Base-by-base conservation (phyloP, 2,329 filamentous ascomycete genomes). In the Aspergillus nomiae region DNA sequence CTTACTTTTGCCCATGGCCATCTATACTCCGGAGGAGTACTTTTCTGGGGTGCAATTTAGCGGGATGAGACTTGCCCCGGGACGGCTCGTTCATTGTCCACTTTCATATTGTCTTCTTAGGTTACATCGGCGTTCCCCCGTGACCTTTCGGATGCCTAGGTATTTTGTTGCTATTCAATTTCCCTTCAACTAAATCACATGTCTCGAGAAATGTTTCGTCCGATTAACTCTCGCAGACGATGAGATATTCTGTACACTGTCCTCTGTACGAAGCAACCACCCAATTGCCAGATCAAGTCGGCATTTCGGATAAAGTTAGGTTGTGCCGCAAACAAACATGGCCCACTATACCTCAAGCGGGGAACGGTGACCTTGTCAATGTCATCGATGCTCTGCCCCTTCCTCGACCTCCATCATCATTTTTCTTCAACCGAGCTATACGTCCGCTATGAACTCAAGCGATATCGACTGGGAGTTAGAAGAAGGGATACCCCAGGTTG, bases 401-500 rank as follows among this genome's bases (percentile, higher is more conserved):
- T 2, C 32, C 32, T 48, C 28, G 10, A 57, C 38, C 32, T 46
- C 38, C 16, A 21, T 21, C 26, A 19, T 21, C 24, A 21, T 11
- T 28, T 50, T 48, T 28, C 26, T 46, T 55, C 50, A 55, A 16
- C 19, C 48, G n/a, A 32, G 10, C 36, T 24, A 55, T 26, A 55
- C 8, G 9, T 55, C 26, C n/a, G n/a, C 32, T 9, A 62, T 62
- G 60, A 50, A 38, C 28, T n/a, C 46, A n/a, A 34, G 21, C 32
- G 38, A 62, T 48, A 54, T 48, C 55, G 36, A 71, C 38, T 78
- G 76, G 76, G 75, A 77, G 59, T 38, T 73, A 36, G 78, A 82
- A 56, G 77, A 81, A 63, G 81, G 80, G 2, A 73, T 83, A 32
- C 81, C 81, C 55, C 80, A 81, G 63, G 63, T 78, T 14, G 80